Conservation (phyloP, 495 filamentous ascomycete species). For the Penicillium taxi region DNA sequence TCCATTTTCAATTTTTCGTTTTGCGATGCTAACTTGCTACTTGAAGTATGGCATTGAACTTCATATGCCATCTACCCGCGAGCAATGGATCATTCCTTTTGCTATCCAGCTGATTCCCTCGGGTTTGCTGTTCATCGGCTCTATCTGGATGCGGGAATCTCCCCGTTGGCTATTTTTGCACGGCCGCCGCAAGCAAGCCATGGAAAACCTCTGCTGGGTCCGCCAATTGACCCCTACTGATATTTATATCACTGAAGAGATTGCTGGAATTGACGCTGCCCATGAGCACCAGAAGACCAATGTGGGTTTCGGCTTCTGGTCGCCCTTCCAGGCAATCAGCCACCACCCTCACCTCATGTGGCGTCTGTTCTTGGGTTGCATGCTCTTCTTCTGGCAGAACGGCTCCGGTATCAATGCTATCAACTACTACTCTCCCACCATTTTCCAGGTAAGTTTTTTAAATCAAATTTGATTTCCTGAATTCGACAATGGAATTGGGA, state of each 20-base stretch:
- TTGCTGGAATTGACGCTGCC: constrained; percentile 53
- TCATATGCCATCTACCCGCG: constrained; percentile 23
- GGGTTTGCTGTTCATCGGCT: constrained; percentile 40
- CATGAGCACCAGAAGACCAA: constrained; percentile 48
- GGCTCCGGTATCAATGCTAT: constrained; percentile 59
- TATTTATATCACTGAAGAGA: constrained; percentile 61
- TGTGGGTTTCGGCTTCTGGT: constrained; percentile 58
- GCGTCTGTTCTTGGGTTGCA: constrained; percentile 58
- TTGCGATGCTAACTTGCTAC: constrained; percentile 9
- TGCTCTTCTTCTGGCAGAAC: constrained; percentile 64
- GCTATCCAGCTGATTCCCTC: constrained; percentile 50
- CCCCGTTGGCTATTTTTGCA: constrained; percentile 52
- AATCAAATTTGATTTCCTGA: no score
- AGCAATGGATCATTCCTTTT: constrained; percentile 52
- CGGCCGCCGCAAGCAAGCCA: constrained; percentile 45
- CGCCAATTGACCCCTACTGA: constrained; percentile 53
- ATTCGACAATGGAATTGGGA: not conserved
- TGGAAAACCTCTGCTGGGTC: constrained; percentile 56
- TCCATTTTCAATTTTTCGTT: not conserved
- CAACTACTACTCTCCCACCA: constrained; percentile 57
- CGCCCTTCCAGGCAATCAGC: constrained; percentile 53
- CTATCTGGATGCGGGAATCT: constrained; percentile 45
- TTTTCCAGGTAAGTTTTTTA: constrained; percentile 40
- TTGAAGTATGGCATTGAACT: constrained; percentile 33
- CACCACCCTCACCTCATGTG: constrained; percentile 42